Percentiles rank a stretch among this genome's conserved stretches.
Evolutionary conservation across 1,139 yeast genomes (phyloP).

Genomic region (Pichia norvegensis): DNA sequence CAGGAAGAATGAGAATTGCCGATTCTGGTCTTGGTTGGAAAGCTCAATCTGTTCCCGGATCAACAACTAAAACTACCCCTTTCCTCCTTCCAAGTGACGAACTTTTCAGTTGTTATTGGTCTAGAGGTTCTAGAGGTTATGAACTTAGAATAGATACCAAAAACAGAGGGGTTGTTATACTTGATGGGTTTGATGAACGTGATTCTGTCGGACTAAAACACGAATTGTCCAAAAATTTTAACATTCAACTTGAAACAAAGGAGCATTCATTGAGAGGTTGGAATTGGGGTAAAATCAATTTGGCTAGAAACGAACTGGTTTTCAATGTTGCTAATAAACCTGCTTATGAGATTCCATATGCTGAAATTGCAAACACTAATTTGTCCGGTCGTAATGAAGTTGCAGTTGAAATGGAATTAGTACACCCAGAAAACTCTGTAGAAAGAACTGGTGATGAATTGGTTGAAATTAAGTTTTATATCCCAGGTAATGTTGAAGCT

Average conservation of each 20-base stretch:
- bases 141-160: conserved; percentile 86
- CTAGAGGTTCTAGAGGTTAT: conserved; percentile 87
- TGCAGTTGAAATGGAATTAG: conserved; percentile 74
- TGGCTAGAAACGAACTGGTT: conserved; percentile 84
- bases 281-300: conserved; percentile 96
- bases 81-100: conserved; percentile 82
- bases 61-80: conserved; percentile 57
- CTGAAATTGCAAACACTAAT: conserved; percentile 76
- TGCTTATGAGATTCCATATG: conserved; percentile 82
- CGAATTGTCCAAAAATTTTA: conserved; percentile 74
- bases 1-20: conserved; percentile 91
- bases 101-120: conserved; percentile 76
- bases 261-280: conserved; percentile 96
- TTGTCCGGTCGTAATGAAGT: conserved; percentile 91
- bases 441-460: conserved; percentile 86
- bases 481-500: conserved; percentile 67
- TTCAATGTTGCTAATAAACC: conserved; percentile 87
- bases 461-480: conserved; percentile 87
- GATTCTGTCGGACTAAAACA: conserved; percentile 76
- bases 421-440: conserved; percentile 38
- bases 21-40: conserved; percentile 98
- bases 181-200: conserved; percentile 86
- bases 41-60: conserved; percentile 48
- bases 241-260: conserved; percentile 62
- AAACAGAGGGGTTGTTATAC: conserved; percentile 73